These are phyloP conservation scores for Ustulina deusta DNA, from an alignment of 2,329 filamentous ascomycete species.

Conservation along the genomic window DNA sequence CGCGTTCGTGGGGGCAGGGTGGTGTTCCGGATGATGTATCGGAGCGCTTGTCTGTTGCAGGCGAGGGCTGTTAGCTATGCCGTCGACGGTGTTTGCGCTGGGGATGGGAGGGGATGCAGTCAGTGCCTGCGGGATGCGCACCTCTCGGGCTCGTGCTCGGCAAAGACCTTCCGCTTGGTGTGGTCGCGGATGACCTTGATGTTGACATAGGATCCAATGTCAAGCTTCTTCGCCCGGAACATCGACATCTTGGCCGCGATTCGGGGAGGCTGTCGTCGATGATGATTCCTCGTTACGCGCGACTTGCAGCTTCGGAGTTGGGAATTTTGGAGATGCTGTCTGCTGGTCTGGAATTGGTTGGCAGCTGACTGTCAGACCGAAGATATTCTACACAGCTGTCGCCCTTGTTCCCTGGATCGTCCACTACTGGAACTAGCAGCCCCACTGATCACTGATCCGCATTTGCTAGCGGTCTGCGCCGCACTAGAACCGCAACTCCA, in stretches of 20 bases:
- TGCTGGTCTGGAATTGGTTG: neutral
- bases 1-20: conserved; percentile 83
- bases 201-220: conserved; percentile 89
- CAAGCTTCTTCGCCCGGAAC: conserved; percentile 90
- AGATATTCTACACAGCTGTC: neutral
- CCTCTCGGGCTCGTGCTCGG: conserved; percentile 88
- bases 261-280: conserved; percentile 28
- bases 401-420: too few relatives aligned
- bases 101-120: neutral
- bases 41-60: conserved; percentile 84
- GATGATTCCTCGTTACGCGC: conserved; percentile 18
- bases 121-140: conserved; percentile 55
- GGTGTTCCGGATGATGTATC: conserved; percentile 94
- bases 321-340: conserved; percentile 43
- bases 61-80: conserved; percentile 18
- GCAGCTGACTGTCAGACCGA: conserved; percentile 17
- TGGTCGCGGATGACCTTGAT: conserved; percentile 90
- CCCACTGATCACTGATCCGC: conserved; percentile 16
- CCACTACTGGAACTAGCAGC: neutral
- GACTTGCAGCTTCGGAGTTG: conserved; percentile 18
- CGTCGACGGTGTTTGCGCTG: conserved; percentile 19
- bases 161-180: conserved; percentile 94
- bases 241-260: conserved; percentile 73
- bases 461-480: too few relatives aligned
- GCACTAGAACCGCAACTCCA: too few relatives aligned